Conservation (phyloP, 441 rosid genomes). For the Gossypium schwendimanii region DNA sequence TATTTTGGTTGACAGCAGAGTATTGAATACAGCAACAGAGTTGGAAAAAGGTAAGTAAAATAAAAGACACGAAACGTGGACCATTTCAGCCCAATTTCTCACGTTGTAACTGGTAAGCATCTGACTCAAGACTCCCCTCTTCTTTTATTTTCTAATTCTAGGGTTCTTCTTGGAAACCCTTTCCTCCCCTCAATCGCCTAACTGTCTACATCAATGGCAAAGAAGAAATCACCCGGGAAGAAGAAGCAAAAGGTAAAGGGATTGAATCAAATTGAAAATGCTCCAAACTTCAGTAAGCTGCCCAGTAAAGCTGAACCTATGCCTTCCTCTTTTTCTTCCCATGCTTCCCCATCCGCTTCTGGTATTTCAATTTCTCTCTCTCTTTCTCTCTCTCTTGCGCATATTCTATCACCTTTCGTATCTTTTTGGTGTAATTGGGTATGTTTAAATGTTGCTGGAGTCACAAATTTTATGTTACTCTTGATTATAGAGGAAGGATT, state of each 20-base stretch:
- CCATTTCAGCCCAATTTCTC: background rate
- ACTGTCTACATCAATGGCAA: conserved; percentile 1
- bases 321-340: conserved; percentile 8
- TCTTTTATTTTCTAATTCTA: background rate
- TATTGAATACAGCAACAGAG: background rate
- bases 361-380: conserved; percentile 1
- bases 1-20: background rate
- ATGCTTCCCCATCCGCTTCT: conserved; percentile 5
- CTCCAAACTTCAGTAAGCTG: background rate
- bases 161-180: conserved; percentile 3
- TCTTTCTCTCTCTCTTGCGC: background rate
- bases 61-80: background rate
- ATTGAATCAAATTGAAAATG: conserved; percentile 2
- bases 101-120: background rate
- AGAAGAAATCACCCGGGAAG: background rate
- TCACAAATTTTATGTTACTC: background rate
- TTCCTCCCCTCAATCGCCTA: background rate
- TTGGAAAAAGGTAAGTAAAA: background rate
- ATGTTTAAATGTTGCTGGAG: background rate
- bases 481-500: background rate
- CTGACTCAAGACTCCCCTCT: background rate
- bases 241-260: conserved; percentile 10
- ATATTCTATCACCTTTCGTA: background rate
- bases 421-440: background rate
- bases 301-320: background rate